These are phyloP conservation scores for Megacollybia marginata DNA, from an alignment of 768 basidiomycete genomes.

Conservation along the genomic window DNA sequence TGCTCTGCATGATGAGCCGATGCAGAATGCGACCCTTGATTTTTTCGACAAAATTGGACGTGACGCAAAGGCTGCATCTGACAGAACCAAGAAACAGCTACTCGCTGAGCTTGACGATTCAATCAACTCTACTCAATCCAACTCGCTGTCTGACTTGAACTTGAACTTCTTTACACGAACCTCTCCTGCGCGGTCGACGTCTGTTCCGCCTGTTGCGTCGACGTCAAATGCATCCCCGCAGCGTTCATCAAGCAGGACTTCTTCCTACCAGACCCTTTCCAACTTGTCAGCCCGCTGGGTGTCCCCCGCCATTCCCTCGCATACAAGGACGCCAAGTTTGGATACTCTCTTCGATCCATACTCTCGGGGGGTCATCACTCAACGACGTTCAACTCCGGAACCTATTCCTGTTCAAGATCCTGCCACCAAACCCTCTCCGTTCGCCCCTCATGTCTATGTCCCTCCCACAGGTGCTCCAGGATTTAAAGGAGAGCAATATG, in stretches of 20 bases:
- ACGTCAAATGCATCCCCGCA: neutral
- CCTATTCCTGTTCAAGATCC: slow-evolving; percentile 1
- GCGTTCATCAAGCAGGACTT: slow-evolving; percentile 7
- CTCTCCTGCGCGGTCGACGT: slow-evolving; percentile 3
- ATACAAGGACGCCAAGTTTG: neutral
- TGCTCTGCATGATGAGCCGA: neutral
- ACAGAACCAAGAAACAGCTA: slow-evolving; percentile 30
- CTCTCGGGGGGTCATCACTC: neutral
- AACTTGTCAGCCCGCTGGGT: slow-evolving; percentile 44
- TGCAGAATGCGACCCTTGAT: slow-evolving; percentile 23
- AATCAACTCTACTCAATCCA: neutral
- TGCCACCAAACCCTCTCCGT: slow-evolving; percentile 24
- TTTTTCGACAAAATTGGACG: slow-evolving; percentile 61
- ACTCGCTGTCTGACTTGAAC: neutral
- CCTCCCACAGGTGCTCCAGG: slow-evolving; percentile 69
- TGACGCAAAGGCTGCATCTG: slow-evolving; percentile 46
- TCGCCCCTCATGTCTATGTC: slow-evolving; percentile 31
- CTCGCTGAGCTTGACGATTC: neutral
- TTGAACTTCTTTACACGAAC: neutral
- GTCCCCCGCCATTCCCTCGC: slow-evolving; percentile 29
- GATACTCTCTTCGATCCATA: neutral
- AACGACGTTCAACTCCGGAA: slow-evolving; percentile 10
- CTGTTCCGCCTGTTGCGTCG: slow-evolving; percentile 5
- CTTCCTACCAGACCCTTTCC: slow-evolving; percentile 35
- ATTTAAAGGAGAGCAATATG: slow-evolving; percentile 53